These are phyloP conservation scores for Solanum chacoense DNA, from an alignment of 305 asterid species.

Conservation along the genomic window DNA sequence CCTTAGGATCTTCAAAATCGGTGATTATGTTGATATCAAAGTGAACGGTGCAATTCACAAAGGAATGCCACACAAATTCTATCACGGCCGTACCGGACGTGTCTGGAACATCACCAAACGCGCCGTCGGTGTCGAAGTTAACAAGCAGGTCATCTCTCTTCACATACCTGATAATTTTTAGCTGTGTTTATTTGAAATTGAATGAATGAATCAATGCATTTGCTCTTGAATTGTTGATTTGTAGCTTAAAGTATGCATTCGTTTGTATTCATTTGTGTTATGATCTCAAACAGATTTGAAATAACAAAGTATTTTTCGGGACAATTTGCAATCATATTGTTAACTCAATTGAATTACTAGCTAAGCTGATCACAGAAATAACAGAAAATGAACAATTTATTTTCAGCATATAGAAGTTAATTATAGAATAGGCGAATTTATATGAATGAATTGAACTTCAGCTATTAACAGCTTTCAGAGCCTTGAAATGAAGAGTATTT, in stretches of 20 bases:
- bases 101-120: constrained; percentile 88
- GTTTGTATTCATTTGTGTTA: background rate
- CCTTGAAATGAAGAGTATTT: background rate
- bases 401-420: background rate
- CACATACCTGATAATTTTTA: background rate
- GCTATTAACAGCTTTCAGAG: background rate
- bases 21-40: constrained; percentile 27
- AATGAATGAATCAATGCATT: background rate
- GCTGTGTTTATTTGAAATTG: background rate
- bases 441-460: background rate
- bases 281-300: background rate
- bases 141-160: constrained; percentile 45
- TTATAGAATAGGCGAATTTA: background rate
- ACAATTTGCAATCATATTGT: no score
- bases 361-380: background rate
- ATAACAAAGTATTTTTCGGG: background rate
- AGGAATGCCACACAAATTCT: constrained; percentile 40
- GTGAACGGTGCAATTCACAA: constrained; percentile 30
- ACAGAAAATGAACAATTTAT: background rate
- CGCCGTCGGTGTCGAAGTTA: constrained; percentile 72
- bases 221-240: background rate
- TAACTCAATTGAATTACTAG: background rate
- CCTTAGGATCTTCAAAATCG: constrained; percentile 14
- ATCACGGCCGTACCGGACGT: constrained; percentile 82
- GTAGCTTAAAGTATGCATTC: background rate